Conservation (phyloP, 352 stramenopile species). For the Pythium phragmitis region DNA sequence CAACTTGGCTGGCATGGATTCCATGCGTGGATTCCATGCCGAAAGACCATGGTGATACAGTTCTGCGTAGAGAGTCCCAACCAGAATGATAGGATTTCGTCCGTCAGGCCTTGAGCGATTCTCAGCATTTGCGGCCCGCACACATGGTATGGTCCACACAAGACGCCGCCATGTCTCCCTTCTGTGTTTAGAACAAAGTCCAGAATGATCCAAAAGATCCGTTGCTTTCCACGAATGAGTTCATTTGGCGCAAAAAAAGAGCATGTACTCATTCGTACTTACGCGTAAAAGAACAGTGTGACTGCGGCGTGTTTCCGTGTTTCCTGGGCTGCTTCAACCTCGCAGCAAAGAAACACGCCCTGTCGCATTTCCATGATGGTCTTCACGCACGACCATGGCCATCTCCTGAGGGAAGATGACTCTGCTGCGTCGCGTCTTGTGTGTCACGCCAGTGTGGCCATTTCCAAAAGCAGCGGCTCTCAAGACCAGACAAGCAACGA, state of each 20-base stretch:
- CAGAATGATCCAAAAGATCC: conserved; percentile 1
- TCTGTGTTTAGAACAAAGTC: neutral
- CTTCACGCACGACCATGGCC: neutral
- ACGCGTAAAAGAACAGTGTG: neutral
- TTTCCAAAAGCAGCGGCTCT: neutral
- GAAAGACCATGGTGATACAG: too few species aligned
- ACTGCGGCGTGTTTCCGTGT: conserved; percentile 3
- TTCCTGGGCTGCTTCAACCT: conserved; percentile 5
- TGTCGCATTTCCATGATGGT: neutral
- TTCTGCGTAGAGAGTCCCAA: too few species aligned
- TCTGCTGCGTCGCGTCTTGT: neutral
- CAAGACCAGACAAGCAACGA: neutral
- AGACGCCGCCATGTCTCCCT: too few species aligned
- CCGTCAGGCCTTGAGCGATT: too few species aligned
- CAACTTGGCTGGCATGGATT: too few species aligned
- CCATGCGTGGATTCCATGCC: too few species aligned
- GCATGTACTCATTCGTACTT: neutral
- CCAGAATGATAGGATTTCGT: too few species aligned
- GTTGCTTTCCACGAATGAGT: neutral
- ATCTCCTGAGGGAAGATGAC: neutral
- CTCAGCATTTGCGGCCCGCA: too few species aligned
- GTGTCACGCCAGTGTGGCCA: neutral
- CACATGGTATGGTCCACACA: too few species aligned
- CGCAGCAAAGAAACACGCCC: conserved; percentile 9
- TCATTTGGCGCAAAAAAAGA: neutral